phyloP scores from a whole-genome alignment of 1,139 yeast genomes.

The Blastobotrys illinoisensis region DNA sequence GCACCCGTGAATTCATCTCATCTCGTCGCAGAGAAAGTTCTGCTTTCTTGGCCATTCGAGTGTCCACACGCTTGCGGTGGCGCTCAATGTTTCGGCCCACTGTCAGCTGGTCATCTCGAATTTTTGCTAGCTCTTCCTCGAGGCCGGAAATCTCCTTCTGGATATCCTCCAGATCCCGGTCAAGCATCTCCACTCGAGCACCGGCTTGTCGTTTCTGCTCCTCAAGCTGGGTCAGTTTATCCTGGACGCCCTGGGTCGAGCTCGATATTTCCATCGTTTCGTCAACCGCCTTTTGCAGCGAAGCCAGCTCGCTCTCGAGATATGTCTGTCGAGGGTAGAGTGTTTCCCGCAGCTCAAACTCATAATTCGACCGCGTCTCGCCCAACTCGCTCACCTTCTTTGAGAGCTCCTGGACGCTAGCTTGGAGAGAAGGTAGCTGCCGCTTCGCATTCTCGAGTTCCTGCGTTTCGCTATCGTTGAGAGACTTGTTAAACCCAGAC shows the following conservation, averaged over 20 bases:
- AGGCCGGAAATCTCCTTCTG: slow-evolving; percentile 9
- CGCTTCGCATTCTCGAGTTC: slow-evolving; percentile 39
- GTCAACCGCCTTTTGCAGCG: slow-evolving; percentile 4
- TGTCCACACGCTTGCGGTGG: slow-evolving; percentile 62
- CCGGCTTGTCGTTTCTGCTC: not conserved
- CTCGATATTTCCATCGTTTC: slow-evolving; percentile 3
- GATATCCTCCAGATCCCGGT: slow-evolving; percentile 25
- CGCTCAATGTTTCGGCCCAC: slow-evolving; percentile 55
- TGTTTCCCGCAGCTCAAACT: slow-evolving; percentile 56
- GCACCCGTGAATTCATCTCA: slow-evolving; percentile 65
- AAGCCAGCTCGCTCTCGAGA: not conserved
- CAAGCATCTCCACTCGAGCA: slow-evolving; percentile 3
- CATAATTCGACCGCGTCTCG: slow-evolving; percentile 26
- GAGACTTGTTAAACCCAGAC: slow-evolving; percentile 49
- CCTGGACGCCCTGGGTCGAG: not conserved
- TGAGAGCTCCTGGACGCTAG: slow-evolving; percentile 4
- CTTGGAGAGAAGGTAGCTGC: slow-evolving; percentile 40
- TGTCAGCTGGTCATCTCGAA: slow-evolving; percentile 53
- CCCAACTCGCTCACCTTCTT: not conserved
- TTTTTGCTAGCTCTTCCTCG: slow-evolving; percentile 37
- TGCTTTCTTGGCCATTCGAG: slow-evolving; percentile 58
- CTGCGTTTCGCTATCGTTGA: slow-evolving; percentile 44
- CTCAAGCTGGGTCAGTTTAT: slow-evolving; percentile 4
- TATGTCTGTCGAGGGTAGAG: slow-evolving; percentile 40
- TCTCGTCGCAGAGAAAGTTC: slow-evolving; percentile 58